Evolutionary conservation across 257 asterid species (phyloP).

Genomic region (Lithospermum erythrorhizon): DNA sequence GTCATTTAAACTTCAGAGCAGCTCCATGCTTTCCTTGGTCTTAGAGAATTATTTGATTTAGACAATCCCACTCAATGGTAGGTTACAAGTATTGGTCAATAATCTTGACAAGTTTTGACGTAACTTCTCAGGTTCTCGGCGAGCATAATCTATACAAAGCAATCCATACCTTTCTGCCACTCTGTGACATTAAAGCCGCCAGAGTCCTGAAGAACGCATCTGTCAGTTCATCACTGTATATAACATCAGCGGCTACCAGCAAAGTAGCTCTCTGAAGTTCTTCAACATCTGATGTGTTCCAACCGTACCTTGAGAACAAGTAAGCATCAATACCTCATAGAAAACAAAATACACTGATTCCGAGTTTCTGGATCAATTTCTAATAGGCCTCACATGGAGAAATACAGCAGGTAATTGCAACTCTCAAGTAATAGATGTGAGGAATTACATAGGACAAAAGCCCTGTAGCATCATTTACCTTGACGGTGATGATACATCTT

Average conservation of each 20-base stretch:
- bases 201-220: slow-evolving; percentile 59
- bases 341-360: not conserved
- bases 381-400: not conserved
- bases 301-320: slow-evolving; percentile 40
- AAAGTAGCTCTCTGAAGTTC: slow-evolving; percentile 60
- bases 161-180: slow-evolving; percentile 50
- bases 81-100: too few relatives aligned
- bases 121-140: not conserved
- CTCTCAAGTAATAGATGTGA: not conserved
- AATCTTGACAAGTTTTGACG: too few relatives aligned
- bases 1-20: not conserved
- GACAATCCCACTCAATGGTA: not conserved
- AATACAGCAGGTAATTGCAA: not conserved
- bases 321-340: not conserved
- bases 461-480: slow-evolving; percentile 24
- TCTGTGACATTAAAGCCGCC: slow-evolving; percentile 45
- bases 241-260: slow-evolving; percentile 92
- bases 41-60: not conserved
- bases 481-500: slow-evolving; percentile 24
- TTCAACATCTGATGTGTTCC: slow-evolving; percentile 59
- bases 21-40: not conserved
- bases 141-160: not conserved
- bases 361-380: not conserved
- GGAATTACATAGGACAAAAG: not conserved
- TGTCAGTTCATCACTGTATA: slow-evolving; percentile 71